Evolutionary conservation across 306 rosid species (phyloP).

Genomic region (Cicer yamashitae): DNA sequence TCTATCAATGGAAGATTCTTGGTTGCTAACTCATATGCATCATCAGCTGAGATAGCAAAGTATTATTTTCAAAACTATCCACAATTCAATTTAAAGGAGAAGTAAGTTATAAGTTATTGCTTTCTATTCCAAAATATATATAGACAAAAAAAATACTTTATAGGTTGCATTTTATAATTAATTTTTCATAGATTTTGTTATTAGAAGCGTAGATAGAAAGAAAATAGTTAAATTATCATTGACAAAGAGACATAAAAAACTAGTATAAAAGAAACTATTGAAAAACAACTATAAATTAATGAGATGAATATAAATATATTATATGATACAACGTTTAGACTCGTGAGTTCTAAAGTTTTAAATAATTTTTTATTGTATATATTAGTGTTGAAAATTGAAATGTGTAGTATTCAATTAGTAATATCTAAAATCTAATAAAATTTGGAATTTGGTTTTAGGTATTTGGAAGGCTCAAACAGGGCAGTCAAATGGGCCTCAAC

Average conservation of each 20-base stretch:
- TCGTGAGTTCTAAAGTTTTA: too few relatives aligned
- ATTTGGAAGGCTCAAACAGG: slow-evolving; percentile 48
- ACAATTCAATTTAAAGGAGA: slow-evolving; percentile 47
- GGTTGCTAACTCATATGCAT: slow-evolving; percentile 54
- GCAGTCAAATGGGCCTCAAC: slow-evolving; percentile 52
- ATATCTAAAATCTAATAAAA: background rate
- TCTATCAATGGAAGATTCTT: slow-evolving; percentile 58
- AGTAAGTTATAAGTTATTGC: slow-evolving; percentile 46
- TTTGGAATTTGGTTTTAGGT: slow-evolving; percentile 46
- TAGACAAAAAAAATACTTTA: too few relatives aligned
- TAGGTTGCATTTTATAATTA: too few relatives aligned
- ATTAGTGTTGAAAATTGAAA: background rate
- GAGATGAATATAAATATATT: too few relatives aligned
- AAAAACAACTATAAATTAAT: too few relatives aligned
- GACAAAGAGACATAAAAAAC: too few relatives aligned
- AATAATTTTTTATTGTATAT: too few relatives aligned
- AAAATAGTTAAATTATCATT: too few relatives aligned
- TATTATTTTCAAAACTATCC: slow-evolving; percentile 48
- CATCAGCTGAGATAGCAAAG: slow-evolving; percentile 57
- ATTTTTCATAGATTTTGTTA: too few relatives aligned
- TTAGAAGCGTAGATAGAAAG: too few relatives aligned
- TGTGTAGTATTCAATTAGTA: background rate
- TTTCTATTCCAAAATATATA: background rate
- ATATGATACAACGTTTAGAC: too few relatives aligned
- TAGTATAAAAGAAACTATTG: too few relatives aligned